Conservation (phyloP, 2,329 filamentous ascomycete species). For the Cordyceps tenuipes region DNA sequence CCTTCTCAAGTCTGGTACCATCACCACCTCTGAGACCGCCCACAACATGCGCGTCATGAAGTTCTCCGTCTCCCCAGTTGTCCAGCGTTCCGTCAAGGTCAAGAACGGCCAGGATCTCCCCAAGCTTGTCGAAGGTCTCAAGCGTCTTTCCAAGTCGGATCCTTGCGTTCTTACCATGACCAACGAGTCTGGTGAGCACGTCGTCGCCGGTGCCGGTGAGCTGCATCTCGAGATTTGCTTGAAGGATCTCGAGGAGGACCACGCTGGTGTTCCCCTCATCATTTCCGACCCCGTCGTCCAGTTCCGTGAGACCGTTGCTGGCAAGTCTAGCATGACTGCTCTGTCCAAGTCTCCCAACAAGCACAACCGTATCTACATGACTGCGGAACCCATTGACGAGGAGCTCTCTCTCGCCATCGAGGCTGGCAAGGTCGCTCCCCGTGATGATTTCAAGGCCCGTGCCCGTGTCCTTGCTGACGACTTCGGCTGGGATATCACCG, state of each 20-base stretch:
- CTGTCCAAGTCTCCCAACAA: slow-evolving; percentile 99
- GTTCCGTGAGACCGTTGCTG: slow-evolving; percentile 92
- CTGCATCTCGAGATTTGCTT: slow-evolving; percentile 99
- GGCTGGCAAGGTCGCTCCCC: slow-evolving; percentile 79
- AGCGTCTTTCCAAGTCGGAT: slow-evolving; percentile 99
- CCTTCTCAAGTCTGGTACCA: slow-evolving; percentile 99
- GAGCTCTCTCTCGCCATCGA: slow-evolving; percentile 89
- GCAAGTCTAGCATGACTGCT: slow-evolving; percentile 84
- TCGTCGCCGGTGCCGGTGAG: slow-evolving; percentile 98
- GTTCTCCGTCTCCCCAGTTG: slow-evolving; percentile 99
- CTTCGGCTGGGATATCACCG: slow-evolving; percentile 97
- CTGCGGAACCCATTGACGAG: slow-evolving; percentile 83
- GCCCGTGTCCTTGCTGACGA: slow-evolving; percentile 94
- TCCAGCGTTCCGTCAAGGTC: slow-evolving; percentile 96
- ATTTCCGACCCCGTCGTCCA: slow-evolving; percentile 97
- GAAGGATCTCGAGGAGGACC: slow-evolving; percentile 99
- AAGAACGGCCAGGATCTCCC: slow-evolving; percentile 99
- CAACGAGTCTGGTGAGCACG: slow-evolving; percentile 91
- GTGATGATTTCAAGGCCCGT: slow-evolving; percentile 98
- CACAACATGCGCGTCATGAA: slow-evolving; percentile 99
- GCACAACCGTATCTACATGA: slow-evolving; percentile 99
- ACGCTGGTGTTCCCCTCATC: slow-evolving; percentile 95
- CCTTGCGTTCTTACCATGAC: slow-evolving; percentile 92
- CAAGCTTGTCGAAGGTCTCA: slow-evolving; percentile 99
- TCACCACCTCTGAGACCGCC: slow-evolving; percentile 92